Conservation (phyloP, 2,329 filamentous ascomycete genomes). For the Scolecobasidium constrictum region DNA sequence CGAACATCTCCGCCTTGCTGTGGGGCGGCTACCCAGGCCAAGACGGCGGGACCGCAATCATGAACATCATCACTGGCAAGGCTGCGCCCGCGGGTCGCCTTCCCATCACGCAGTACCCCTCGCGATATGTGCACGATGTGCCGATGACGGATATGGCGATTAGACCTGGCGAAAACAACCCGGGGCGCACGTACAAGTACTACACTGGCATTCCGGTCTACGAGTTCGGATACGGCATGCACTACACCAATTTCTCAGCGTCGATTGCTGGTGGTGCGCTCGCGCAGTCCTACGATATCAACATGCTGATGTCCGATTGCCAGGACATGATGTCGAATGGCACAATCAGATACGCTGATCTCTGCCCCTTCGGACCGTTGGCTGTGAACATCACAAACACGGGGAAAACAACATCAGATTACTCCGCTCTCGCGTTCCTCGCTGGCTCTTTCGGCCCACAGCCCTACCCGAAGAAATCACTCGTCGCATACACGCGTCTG, state of each 20-base stretch:
- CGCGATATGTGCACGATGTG: slow-evolving; percentile 37
- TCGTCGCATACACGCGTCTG: slow-evolving; percentile 41
- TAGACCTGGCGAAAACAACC: slow-evolving; percentile 33
- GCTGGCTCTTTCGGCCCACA: slow-evolving; percentile 35
- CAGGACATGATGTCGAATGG: slow-evolving; percentile 14
- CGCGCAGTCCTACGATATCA: neutral
- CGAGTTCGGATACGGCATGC: slow-evolving; percentile 35
- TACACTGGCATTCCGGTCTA: slow-evolving; percentile 40
- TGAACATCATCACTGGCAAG: slow-evolving; percentile 43
- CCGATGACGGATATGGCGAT: slow-evolving; percentile 47
- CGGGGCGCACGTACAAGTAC: slow-evolving; percentile 50
- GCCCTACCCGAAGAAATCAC: slow-evolving; percentile 42
- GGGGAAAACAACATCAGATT: slow-evolving; percentile 38
- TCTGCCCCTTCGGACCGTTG: slow-evolving; percentile 32
- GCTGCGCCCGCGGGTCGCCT: slow-evolving; percentile 42
- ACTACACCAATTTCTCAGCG: slow-evolving; percentile 13
- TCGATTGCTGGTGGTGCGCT: slow-evolving; percentile 1
- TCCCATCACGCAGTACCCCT: slow-evolving; percentile 46
- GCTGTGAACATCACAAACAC: slow-evolving; percentile 38
- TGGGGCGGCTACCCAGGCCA: slow-evolving; percentile 53
- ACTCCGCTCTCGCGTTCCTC: slow-evolving; percentile 41
- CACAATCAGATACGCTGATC: slow-evolving; percentile 27
- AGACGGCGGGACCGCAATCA: slow-evolving; percentile 44
- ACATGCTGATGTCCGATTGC: slow-evolving; percentile 23
- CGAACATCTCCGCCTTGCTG: slow-evolving; percentile 39